phyloP scores from a whole-genome alignment of 306 rosid genomes.

The Pterocarpus santalinus region DNA sequence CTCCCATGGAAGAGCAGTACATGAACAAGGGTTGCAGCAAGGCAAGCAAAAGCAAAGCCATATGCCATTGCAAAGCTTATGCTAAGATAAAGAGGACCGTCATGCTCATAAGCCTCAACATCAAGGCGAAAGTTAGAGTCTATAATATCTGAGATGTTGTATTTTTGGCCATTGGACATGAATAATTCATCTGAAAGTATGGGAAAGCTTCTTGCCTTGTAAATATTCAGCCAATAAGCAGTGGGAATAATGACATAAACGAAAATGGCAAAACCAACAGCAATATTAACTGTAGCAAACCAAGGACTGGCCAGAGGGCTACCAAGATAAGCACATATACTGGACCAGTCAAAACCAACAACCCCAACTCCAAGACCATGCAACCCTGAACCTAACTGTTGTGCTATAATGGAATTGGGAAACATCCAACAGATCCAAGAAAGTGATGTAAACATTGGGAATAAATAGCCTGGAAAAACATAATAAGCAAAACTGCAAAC shows the following conservation, averaged over 20 bases:
- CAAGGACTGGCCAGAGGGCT: slow-evolving; percentile 94
- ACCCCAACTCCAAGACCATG: slow-evolving; percentile 83
- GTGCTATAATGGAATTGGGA: slow-evolving; percentile 75
- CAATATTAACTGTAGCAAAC: slow-evolving; percentile 88
- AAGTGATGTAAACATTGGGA: slow-evolving; percentile 75
- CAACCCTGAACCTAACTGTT: slow-evolving; percentile 82
- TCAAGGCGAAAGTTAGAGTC: slow-evolving; percentile 76
- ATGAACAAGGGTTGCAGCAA: slow-evolving; percentile 79
- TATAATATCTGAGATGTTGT: slow-evolving; percentile 75
- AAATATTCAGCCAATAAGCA: slow-evolving; percentile 72
- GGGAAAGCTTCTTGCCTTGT: slow-evolving; percentile 76
- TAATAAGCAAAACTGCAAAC: slow-evolving; percentile 79
- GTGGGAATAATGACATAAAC: slow-evolving; percentile 66
- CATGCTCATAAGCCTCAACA: slow-evolving; percentile 59
- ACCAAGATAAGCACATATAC: slow-evolving; percentile 74
- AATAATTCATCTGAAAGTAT: slow-evolving; percentile 79
- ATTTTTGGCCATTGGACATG: slow-evolving; percentile 66
- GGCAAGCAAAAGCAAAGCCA: slow-evolving; percentile 81
- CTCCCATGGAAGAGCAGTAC: slow-evolving; percentile 82
- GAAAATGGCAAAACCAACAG: slow-evolving; percentile 73
- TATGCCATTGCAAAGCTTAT: slow-evolving; percentile 67
- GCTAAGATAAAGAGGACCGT: slow-evolving; percentile 80
- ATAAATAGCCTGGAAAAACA: slow-evolving; percentile 78
- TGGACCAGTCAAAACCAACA: slow-evolving; percentile 85
- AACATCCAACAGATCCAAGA: slow-evolving; percentile 86